These are phyloP conservation scores for Trichoderma atrobrunneum DNA, from an alignment of 2,329 filamentous ascomycete genomes.

Conservation along the genomic window DNA sequence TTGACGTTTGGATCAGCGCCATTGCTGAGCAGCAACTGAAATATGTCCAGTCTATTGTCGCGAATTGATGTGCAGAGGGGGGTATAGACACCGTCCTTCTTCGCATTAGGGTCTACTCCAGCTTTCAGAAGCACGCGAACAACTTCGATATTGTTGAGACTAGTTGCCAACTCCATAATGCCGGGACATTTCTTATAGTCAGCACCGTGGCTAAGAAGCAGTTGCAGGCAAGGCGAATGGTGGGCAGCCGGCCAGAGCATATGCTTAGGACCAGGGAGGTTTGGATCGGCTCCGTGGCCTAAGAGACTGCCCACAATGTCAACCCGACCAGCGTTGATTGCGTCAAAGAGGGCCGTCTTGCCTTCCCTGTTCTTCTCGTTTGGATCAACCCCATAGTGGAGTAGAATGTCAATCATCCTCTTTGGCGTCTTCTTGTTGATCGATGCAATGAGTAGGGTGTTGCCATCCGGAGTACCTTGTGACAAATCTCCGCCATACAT, in stretches of 20 bases:
- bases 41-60: slow-evolving; percentile 61
- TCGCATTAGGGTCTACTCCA: slow-evolving; percentile 58
- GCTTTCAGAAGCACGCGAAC: slow-evolving; percentile 56
- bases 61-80: slow-evolving; percentile 67
- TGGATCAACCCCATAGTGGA: slow-evolving; percentile 58
- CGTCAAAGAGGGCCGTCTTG: slow-evolving; percentile 61
- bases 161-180: slow-evolving; percentile 62
- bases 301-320: slow-evolving; percentile 53
- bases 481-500: slow-evolving; percentile 60
- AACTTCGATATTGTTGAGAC: slow-evolving; percentile 62
- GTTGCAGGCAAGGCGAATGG: slow-evolving; percentile 55
- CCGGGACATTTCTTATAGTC: slow-evolving; percentile 59
- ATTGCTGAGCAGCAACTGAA: slow-evolving; percentile 55
- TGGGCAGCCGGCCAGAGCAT: slow-evolving; percentile 65
- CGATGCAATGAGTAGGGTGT: slow-evolving; percentile 57
- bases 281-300: slow-evolving; percentile 62
- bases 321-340: slow-evolving; percentile 53
- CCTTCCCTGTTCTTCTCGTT: slow-evolving; percentile 60
- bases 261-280: slow-evolving; percentile 67
- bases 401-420: slow-evolving; percentile 55
- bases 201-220: slow-evolving; percentile 58
- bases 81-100: slow-evolving; percentile 66
- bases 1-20: slow-evolving; percentile 62
- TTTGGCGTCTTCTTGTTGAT: slow-evolving; percentile 58
- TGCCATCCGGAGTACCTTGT: slow-evolving; percentile 52